Base-by-base conservation (phyloP, 306 rosid genomes). In the Quercus glauca region DNA sequence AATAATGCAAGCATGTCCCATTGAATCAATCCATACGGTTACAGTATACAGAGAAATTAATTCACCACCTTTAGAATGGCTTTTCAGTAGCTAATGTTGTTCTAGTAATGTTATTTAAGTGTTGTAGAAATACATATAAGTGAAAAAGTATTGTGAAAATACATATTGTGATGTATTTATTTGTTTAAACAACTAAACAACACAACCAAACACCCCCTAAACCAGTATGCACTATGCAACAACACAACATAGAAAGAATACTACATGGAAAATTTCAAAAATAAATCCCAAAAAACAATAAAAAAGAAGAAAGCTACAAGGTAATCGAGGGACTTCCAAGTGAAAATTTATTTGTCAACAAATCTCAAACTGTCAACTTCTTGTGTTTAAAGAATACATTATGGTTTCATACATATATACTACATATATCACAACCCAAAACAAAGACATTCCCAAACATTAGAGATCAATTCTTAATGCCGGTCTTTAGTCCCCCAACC, bases 381-480 rank as follows among this genome's bases (percentile, higher is more conserved):
- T 77, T 28, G 60, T 75, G 93, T 89, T 88, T 78, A 92, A 94
- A 91, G 90, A 94, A 92, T 92, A 91, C 90, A 87, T 43, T 86
- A 83, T 73, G 69, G 29, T 79, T 71, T 55, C 60, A 78, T 85
- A 86, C 84, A 84, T 86, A 90, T 84, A 80, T 81, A 87, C 91
- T 81, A 87, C 73, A 85, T 83, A 87, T 84, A 87, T 84, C 88
- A 88, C 92, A 92, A 80, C 41, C 75, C 59, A 77, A 75, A 80
- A 80, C 76, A 80, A 76, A 81, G 70, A 78, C 71, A 75, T 74
- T 71, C 82, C 70, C 79, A 87, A 74, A 79, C 59, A 82, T 65
- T 74, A 78, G 79, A 33, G 55, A 78, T 79, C 78, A 79, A 78
- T 43, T 86, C 86, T 69, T 55, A 71, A 74, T 61, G 84, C 82